phyloP scores from a whole-genome alignment of 176 grass and related monocot species.

The Chloris gayana region DNA sequence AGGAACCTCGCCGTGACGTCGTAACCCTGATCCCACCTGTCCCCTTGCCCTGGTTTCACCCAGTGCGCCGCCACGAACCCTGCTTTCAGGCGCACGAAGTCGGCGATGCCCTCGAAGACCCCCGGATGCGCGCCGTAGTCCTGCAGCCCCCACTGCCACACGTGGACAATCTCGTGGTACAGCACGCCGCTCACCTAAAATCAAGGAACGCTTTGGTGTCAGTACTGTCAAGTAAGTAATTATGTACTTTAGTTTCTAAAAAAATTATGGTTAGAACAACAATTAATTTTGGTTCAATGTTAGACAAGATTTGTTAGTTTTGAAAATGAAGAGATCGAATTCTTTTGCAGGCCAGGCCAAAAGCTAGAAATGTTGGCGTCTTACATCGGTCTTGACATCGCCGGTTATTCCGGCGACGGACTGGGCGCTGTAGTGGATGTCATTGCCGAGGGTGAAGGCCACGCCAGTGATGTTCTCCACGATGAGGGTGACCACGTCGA shows the following conservation, averaged over 20 bases:
- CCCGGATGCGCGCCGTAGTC: constrained; percentile 4
- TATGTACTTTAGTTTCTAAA: no score
- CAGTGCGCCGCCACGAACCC: constrained; percentile 49
- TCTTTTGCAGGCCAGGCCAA: no score
- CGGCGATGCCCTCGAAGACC: constrained; percentile 73
- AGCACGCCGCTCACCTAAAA: constrained; percentile 48
- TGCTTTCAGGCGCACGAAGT: constrained; percentile 71
- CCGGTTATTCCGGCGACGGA: constrained; percentile 65
- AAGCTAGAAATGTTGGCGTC: no score
- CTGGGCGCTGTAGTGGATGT: constrained; percentile 67
- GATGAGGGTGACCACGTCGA: constrained; percentile 46
- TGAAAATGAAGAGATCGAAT: no score
- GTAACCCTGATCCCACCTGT: constrained; percentile 60
- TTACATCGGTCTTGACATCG: constrained; percentile 54
- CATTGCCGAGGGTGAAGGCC: constrained; percentile 53
- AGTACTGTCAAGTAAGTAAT: no score
- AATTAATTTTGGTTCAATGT: no score
- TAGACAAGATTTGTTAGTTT: no score
- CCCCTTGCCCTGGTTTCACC: constrained; percentile 51
- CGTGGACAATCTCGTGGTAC: constrained; percentile 66
- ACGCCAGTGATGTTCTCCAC: constrained; percentile 50
- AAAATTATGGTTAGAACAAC: no score
- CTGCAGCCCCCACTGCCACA: constrained; percentile 71
- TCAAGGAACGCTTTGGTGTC: no score
- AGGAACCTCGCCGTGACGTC: constrained; percentile 70